These are phyloP conservation scores for Paramecium tetraurelia DNA, from an alignment of 73 alveolate species.

Conservation along the genomic window DNA sequence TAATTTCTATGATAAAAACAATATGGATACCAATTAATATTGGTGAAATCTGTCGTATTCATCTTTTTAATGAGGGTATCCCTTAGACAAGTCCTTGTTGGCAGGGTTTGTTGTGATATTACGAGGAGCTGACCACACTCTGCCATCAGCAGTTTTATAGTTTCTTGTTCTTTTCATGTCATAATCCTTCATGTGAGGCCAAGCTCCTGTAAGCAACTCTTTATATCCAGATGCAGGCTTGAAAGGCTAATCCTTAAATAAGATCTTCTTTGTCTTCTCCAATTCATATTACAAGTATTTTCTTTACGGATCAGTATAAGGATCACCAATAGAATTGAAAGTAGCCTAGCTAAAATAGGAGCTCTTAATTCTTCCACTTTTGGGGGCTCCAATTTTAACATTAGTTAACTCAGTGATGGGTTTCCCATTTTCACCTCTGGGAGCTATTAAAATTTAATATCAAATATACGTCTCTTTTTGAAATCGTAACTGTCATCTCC, in stretches of 20 bases:
- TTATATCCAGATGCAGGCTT: constrained; percentile 23
- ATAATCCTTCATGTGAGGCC: not conserved
- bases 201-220: not conserved
- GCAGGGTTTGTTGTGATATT: constrained; percentile 14
- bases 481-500: constrained; percentile 41
- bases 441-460: not conserved
- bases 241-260: not conserved
- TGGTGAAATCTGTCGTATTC: not conserved
- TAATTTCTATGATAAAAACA: not conserved
- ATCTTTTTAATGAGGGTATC: not conserved
- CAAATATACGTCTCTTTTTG: constrained; percentile 34
- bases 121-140: constrained; percentile 35
- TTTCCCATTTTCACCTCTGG: constrained; percentile 21
- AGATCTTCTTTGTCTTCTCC: not conserved
- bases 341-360: not conserved
- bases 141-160: constrained; percentile 12
- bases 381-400: constrained; percentile 11
- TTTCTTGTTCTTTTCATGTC: not conserved
- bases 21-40: not conserved
- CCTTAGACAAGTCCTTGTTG: not conserved
- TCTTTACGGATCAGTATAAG: constrained; percentile 10
- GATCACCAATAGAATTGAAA: constrained; percentile 39
- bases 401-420: not conserved
- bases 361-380: constrained; percentile 6
- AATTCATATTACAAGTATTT: not conserved